phyloP scores from a whole-genome alignment of 2,329 filamentous ascomycete genomes.

The Capronia americana region DNA sequence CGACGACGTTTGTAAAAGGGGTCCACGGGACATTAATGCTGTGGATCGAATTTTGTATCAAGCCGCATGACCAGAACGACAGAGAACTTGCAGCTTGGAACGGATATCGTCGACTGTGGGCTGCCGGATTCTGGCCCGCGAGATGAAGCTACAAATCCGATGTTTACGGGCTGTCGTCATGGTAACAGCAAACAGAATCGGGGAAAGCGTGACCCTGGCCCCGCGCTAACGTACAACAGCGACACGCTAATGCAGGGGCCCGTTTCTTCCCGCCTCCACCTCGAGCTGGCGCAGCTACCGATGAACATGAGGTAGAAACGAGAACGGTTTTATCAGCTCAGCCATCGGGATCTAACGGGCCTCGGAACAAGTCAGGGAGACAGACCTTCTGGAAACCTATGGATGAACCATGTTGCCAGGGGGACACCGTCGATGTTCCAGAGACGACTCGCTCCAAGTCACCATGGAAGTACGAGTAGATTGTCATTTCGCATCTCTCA shows the following conservation, averaged over 20 bases:
- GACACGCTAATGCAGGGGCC: conserved; percentile 29
- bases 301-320: not conserved
- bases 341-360: not conserved
- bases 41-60: conserved; percentile 10
- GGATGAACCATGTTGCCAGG: conserved; percentile 3
- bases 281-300: not conserved
- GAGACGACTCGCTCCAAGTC: not conserved
- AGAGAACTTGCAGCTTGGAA: not conserved
- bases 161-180: conserved; percentile 14
- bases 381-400: conserved; percentile 5
- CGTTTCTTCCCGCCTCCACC: conserved; percentile 1
- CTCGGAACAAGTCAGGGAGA: not conserved
- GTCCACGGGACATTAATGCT: conserved; percentile 3
- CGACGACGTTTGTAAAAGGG: conserved; percentile 12
- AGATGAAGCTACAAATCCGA: not conserved
- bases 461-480: not conserved
- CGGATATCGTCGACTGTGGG: not conserved
- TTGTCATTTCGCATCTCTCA: not conserved
- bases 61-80: conserved; percentile 13
- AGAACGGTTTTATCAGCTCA: not conserved
- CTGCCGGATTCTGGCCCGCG: not conserved
- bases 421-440: not conserved
- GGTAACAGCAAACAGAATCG: not conserved
- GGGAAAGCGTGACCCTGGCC: not conserved
- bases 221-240: conserved; percentile 1